Percentiles rank a stretch among this genome's conserved stretches.
Conservation (phyloP, 495 filamentous ascomycete species). For the Penicillium salamii region DNA sequence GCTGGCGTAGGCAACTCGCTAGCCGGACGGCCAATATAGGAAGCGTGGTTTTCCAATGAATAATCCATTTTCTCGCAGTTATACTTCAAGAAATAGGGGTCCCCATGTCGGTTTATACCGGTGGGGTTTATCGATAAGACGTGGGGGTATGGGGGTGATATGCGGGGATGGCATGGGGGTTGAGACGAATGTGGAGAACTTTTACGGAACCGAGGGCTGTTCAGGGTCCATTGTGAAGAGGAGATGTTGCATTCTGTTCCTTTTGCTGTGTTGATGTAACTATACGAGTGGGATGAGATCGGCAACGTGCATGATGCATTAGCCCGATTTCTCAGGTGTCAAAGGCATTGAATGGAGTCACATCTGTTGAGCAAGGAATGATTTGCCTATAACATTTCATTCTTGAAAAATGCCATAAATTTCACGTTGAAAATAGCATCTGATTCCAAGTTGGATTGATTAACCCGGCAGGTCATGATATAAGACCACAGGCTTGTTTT, state of each 20-base stretch:
- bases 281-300: not conserved
- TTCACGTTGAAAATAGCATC: no score
- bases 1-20: slow-evolving; percentile 30
- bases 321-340: no score
- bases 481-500: no score
- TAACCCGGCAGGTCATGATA: no score
- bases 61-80: slow-evolving; percentile 21
- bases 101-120: not conserved
- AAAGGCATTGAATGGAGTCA: no score
- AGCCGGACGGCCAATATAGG: slow-evolving; percentile 27
- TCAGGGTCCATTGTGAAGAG: not conserved
- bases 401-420: no score
- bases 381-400: no score
- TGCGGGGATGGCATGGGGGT: slow-evolving; percentile 1
- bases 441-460: no score
- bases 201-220: not conserved
- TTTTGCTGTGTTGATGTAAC: not conserved
- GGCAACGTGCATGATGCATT: no score
- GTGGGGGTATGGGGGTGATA: not conserved
- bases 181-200: not conserved
- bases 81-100: not conserved
- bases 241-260: not conserved
- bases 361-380: no score
- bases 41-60: slow-evolving; percentile 22
- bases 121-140: slow-evolving; percentile 5